These are phyloP conservation scores for Fusarium proliferatum DNA, from an alignment of 2,329 filamentous ascomycete species.

Conservation along the genomic window DNA sequence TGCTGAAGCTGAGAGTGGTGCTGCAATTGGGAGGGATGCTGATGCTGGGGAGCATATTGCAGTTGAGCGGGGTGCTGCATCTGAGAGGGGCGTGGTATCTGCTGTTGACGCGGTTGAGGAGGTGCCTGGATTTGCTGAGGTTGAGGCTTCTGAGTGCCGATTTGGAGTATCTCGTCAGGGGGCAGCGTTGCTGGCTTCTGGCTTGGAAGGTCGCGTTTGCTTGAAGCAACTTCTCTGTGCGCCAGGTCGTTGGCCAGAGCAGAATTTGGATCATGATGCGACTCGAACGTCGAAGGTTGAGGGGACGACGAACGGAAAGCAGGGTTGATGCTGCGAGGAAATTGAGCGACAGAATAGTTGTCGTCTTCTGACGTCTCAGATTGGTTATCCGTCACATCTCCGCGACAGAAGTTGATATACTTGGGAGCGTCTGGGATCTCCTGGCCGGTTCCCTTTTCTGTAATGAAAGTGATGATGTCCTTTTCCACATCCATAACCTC, in stretches of 20 bases:
- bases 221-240: conserved; percentile 61
- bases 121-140: conserved; percentile 22
- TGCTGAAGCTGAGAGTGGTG: conserved; percentile 22
- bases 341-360: conserved; percentile 93
- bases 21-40: conserved; percentile 5
- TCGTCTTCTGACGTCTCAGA: conserved; percentile 90
- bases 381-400: conserved; percentile 81
- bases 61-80: conserved; percentile 7
- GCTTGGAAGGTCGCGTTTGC: conserved; percentile 63
- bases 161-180: conserved; percentile 39
- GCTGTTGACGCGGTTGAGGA: conserved; percentile 25
- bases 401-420: conserved; percentile 98
- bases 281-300: conserved; percentile 91
- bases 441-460: conserved; percentile 88
- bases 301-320: conserved; percentile 96
- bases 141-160: conserved; percentile 20
- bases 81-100: conserved; percentile 17
- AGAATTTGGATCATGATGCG: conserved; percentile 87
- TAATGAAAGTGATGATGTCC: conserved; percentile 91
- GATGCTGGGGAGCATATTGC: background rate
- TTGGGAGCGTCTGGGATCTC: conserved; percentile 97
- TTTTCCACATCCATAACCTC: conserved; percentile 98
- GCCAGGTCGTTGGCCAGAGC: conserved; percentile 76
- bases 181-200: conserved; percentile 55
- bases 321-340: conserved; percentile 93